Percentiles rank a stretch among this genome's conserved stretches.
These are phyloP conservation scores for Agrostemma githago DNA, from an alignment of 148 eudicot species.

Conservation along the genomic window DNA sequence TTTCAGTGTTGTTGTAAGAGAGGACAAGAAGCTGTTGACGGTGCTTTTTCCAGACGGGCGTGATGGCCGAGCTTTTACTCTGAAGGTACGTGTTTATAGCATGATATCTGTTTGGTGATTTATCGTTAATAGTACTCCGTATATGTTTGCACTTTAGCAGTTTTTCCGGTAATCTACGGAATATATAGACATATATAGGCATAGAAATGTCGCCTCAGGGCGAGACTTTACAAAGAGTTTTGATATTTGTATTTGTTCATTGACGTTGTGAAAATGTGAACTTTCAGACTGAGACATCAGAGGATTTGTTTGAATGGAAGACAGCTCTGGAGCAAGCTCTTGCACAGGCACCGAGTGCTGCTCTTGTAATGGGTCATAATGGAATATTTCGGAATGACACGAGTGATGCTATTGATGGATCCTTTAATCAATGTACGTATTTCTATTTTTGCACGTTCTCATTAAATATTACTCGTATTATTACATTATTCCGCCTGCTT, in stretches of 20 bases:
- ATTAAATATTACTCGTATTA: neutral
- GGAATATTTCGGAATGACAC: conserved; percentile 88
- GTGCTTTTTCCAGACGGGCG: conserved; percentile 98
- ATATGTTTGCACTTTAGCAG: conserved; percentile 1
- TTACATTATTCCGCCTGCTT: neutral
- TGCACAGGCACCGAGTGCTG: conserved; percentile 98
- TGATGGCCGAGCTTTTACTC: conserved; percentile 97
- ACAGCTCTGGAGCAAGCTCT: conserved; percentile 92
- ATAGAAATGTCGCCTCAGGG: neutral
- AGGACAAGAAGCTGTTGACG: conserved; percentile 89
- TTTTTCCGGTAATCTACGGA: neutral
- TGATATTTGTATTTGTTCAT: conserved; percentile 2
- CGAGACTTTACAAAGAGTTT: neutral
- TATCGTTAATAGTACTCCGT: neutral
- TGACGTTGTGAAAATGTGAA: conserved; percentile 9
- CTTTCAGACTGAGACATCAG: conserved; percentile 86
- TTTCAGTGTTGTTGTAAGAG: conserved; percentile 96
- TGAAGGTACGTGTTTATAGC: conserved; percentile 50
- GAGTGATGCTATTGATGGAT: conserved; percentile 69
- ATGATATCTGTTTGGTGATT: neutral
- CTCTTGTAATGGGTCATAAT: conserved; percentile 96
- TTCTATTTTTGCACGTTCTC: conserved; percentile 15
- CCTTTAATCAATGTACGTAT: conserved; percentile 78
- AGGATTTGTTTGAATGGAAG: conserved; percentile 96
- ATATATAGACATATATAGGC: neutral